Evolutionary conservation across 2,329 filamentous ascomycete genomes (phyloP), one percentile per base, ranked within the genome.

Genomic region (Atkinsonella texensis): DNA sequence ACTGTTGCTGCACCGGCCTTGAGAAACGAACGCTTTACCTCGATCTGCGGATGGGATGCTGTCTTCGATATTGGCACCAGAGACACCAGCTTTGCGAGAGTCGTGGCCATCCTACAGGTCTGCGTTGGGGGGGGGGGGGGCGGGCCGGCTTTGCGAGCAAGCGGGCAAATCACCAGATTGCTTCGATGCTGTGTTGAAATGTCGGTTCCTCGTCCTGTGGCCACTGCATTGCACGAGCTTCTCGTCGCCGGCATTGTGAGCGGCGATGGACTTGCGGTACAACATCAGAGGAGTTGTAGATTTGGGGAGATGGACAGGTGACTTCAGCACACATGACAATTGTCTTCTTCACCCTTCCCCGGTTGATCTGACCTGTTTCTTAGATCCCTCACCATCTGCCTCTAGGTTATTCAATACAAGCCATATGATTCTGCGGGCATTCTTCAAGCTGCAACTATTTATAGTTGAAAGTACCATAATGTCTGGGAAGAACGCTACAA

Each of bases 51-150:
- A 60, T 3, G 64, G 66, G 20, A 65, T 60, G 46, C 63, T 69
- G 52, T 84, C 80, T 54, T 83, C 80, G 2, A 84, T 68, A 57
- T 84, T 84, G 46, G 73, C 74, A 0, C 80, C 79, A 1, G 76
- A 74, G 0, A 70, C 79, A 0, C 79, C 80, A 0, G 73, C 53
- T n/a, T n/a, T n/a, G n/a, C n/a, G n/a, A n/a, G n/a, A n/a, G n/a
- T n/a, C n/a, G n/a, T 81, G 84, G 0, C 79, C 80, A 57, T 84
- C 80, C 61, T 83, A 79, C 2, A 83, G 60, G 58, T 84, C 80
- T 5, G 74, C 76, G 0, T 74, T 77, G 0, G 84, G n/a, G n/a
- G n/a, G n/a, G n/a, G n/a, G n/a, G n/a, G 61, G 0, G 78, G 76
- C 2, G 76, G 64, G 6, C 67, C 63, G 39, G 68, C 63, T 12